Evolutionary conservation across 129 eudicot species (phyloP).

Genomic region (Kitagawia praeruptora): DNA sequence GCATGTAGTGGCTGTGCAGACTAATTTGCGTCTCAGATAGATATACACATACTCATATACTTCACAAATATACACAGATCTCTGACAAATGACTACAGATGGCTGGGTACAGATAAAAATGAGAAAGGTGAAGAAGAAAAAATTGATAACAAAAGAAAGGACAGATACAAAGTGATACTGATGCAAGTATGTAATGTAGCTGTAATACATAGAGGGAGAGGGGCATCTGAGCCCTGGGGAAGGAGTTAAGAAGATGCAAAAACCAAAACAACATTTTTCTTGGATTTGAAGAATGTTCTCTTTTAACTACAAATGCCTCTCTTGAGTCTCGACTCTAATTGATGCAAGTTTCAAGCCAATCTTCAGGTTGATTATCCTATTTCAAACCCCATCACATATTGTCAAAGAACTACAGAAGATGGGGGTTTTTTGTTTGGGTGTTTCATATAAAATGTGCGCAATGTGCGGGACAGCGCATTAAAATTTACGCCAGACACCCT

Average conservation of each 20-base stretch:
- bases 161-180: too few species aligned
- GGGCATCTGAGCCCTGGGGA: too few species aligned
- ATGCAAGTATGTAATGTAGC: not conserved
- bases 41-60: not conserved
- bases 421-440: not conserved
- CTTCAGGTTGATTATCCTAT: not conserved
- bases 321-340: not conserved
- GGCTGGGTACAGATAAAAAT: not conserved
- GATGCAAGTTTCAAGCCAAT: not conserved
- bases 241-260: too few species aligned
- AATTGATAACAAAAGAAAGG: not conserved
- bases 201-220: not conserved
- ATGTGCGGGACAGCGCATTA: not conserved
- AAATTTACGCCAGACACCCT: not conserved
- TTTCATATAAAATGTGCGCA: not conserved
- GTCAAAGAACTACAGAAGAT: not conserved
- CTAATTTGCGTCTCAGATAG: not conserved
- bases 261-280: not conserved
- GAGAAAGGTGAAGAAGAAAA: not conserved
- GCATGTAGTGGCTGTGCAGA: too few species aligned
- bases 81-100: not conserved
- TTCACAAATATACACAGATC: too few species aligned
- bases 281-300: too few species aligned
- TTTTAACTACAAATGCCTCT: too few species aligned
- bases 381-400: not conserved